These are phyloP conservation scores for Dalbergia oliveri DNA, from an alignment of 306 rosid genomes.

Conservation along the genomic window DNA sequence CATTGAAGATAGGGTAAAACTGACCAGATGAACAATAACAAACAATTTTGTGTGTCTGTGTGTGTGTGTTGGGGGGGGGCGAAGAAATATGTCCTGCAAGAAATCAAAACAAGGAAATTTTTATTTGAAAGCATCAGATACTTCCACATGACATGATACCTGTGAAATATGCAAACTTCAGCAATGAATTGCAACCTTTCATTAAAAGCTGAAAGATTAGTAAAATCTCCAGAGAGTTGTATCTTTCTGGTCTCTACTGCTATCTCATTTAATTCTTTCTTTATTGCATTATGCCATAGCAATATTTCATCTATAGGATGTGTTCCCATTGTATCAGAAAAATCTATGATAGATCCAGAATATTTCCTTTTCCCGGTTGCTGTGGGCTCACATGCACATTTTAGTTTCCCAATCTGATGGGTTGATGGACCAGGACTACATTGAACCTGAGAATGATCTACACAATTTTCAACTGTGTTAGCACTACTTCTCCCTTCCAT, in stretches of 20 bases:
- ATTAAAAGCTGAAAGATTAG: constrained; percentile 83
- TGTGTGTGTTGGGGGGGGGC: no score
- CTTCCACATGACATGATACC: constrained; percentile 61
- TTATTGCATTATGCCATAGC: constrained; percentile 97
- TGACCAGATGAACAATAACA: not conserved
- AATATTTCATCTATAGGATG: constrained; percentile 96
- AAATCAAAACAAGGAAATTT: constrained; percentile 30
- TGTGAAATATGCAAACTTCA: constrained; percentile 98
- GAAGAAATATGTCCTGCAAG: constrained; percentile 24
- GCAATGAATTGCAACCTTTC: constrained; percentile 95
- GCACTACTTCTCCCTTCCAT: constrained; percentile 73
- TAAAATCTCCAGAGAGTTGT: constrained; percentile 73
- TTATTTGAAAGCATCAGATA: constrained; percentile 30
- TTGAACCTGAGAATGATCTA: constrained; percentile 63
- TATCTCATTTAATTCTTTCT: constrained; percentile 83
- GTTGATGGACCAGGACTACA: constrained; percentile 58
- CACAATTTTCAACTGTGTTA: constrained; percentile 51
- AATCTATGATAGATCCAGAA: constrained; percentile 65
- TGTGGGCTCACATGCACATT: constrained; percentile 72
- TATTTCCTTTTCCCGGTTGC: constrained; percentile 83
- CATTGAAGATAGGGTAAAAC: constrained; percentile 14
- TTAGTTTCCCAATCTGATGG: constrained; percentile 56
- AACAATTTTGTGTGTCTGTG: no score
- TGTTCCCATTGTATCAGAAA: constrained; percentile 60
- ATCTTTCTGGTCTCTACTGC: constrained; percentile 65